A percentile compares a stretch with the other conserved stretches of the same genome.
phyloP scores from a whole-genome alignment of 2,329 filamentous ascomycete genomes.

The Chaetomium sp. region DNA sequence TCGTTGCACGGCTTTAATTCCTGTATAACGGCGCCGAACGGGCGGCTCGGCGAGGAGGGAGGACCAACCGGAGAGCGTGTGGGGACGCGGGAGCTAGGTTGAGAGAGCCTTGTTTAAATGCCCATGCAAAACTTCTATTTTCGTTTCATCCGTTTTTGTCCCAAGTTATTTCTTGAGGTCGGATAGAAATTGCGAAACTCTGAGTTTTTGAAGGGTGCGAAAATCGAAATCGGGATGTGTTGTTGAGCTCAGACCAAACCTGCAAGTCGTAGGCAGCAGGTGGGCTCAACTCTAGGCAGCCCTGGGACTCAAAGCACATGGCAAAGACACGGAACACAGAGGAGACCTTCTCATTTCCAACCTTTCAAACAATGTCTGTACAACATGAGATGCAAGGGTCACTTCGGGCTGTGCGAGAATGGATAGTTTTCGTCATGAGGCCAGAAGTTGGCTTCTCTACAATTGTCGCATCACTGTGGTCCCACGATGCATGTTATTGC shows the following conservation, averaged over 20 bases:
- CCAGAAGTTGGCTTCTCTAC: neutral
- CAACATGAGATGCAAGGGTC: neutral
- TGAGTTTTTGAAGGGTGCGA: constrained; percentile 1
- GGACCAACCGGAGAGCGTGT: constrained; percentile 14
- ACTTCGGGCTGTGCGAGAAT: neutral
- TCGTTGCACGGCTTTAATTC: constrained; percentile 8
- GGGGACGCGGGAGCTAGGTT: constrained; percentile 26
- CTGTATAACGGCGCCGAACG: constrained; percentile 15
- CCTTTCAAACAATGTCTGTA: neutral
- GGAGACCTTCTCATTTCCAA: neutral
- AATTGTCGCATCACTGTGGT: neutral
- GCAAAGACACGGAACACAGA: neutral
- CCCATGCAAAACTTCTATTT: constrained; percentile 29
- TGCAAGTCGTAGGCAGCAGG: constrained; percentile 10
- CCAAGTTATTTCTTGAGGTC: constrained; percentile 22
- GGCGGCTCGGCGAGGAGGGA: constrained; percentile 17
- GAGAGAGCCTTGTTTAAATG: constrained; percentile 2
- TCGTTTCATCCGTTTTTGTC: constrained; percentile 22
- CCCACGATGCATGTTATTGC: neutral
- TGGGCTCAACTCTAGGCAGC: constrained; percentile 9
- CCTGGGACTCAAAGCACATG: neutral
- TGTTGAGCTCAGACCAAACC: neutral
- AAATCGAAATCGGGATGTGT: neutral
- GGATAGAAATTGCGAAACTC: constrained; percentile 15
- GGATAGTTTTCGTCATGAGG: neutral